Evolutionary conservation across 2,329 filamentous ascomycete genomes (phyloP).

Genomic region (Didymella segeticola): DNA sequence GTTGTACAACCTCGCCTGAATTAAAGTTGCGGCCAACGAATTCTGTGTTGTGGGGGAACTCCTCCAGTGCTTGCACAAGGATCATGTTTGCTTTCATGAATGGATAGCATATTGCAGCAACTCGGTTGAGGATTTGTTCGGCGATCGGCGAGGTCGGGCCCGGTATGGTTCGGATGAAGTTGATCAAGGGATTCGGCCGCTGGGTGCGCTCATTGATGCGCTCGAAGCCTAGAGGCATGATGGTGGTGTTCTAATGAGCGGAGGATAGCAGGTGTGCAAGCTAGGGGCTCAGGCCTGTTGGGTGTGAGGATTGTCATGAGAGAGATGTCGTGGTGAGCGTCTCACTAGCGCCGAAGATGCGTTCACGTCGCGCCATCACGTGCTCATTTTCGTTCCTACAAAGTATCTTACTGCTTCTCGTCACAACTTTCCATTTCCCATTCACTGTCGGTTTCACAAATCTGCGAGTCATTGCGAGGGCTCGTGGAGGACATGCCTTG

Average conservation of each 20-base stretch:
- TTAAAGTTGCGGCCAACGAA: conserved; percentile 93
- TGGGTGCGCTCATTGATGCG: conserved; percentile 77
- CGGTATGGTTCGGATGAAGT: conserved; percentile 82
- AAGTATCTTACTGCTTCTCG: no score
- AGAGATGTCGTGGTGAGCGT: neutral
- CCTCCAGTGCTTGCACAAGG: conserved; percentile 68
- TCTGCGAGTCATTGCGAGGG: no score
- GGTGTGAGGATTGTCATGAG: neutral
- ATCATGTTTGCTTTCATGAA: conserved; percentile 57
- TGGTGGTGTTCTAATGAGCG: conserved; percentile 5
- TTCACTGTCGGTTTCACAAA: no score
- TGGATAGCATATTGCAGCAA: conserved; percentile 74
- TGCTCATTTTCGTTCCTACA: no score
- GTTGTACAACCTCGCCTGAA: conserved; percentile 83
- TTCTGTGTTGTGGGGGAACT: conserved; percentile 80
- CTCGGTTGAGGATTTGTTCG: conserved; percentile 45
- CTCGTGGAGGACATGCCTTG: no score
- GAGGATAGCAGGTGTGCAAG: neutral
- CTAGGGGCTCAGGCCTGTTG: neutral
- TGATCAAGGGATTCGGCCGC: conserved; percentile 77
- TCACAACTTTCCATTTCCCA: no score
- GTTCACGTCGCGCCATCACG: neutral
- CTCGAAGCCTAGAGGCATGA: conserved; percentile 80
- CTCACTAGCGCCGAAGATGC: conserved; percentile 3
- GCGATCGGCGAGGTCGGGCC: conserved; percentile 56